Evolutionary conservation across 306 rosid genomes (phyloP).

Genomic region (Glycyrrhiza uralensis): DNA sequence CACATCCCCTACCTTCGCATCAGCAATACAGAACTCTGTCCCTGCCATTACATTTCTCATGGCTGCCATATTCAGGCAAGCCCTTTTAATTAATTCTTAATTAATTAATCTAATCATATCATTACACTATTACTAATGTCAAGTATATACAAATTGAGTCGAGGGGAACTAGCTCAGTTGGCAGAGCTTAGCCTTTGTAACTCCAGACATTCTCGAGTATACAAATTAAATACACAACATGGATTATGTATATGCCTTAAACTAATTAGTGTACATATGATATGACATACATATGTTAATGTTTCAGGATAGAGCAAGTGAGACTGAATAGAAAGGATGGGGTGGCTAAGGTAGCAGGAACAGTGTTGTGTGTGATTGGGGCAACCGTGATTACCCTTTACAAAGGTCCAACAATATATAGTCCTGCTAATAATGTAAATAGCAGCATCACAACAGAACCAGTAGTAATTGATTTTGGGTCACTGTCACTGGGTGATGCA

Average conservation of each 20-base stretch:
- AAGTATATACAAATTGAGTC: too few species aligned
- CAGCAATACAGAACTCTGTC: slow-evolving; percentile 95
- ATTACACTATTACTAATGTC: too few species aligned
- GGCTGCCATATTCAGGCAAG: slow-evolving; percentile 82
- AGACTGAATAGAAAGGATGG: slow-evolving; percentile 82
- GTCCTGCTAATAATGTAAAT: slow-evolving; percentile 38
- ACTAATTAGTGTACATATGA: too few species aligned
- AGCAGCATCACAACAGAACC: not conserved
- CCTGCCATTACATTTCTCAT: slow-evolving; percentile 97
- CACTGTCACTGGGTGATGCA: slow-evolving; percentile 63
- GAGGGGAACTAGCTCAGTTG: too few species aligned
- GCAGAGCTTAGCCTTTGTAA: too few species aligned
- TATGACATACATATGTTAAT: not conserved
- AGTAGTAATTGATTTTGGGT: slow-evolving; percentile 14
- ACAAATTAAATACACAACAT: too few species aligned
- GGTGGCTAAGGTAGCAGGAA: slow-evolving; percentile 65
- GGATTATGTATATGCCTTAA: too few species aligned
- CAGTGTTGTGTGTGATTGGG: slow-evolving; percentile 75
- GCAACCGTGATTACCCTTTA: slow-evolving; percentile 90
- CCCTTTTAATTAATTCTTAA: not conserved
- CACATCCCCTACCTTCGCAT: slow-evolving; percentile 94
- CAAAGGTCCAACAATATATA: slow-evolving; percentile 87
- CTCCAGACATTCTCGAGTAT: too few species aligned
- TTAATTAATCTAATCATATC: too few species aligned
- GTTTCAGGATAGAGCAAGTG: slow-evolving; percentile 69